Conservation (phyloP, 768 basidiomycete genomes). For the Suillus ampliporus region DNA sequence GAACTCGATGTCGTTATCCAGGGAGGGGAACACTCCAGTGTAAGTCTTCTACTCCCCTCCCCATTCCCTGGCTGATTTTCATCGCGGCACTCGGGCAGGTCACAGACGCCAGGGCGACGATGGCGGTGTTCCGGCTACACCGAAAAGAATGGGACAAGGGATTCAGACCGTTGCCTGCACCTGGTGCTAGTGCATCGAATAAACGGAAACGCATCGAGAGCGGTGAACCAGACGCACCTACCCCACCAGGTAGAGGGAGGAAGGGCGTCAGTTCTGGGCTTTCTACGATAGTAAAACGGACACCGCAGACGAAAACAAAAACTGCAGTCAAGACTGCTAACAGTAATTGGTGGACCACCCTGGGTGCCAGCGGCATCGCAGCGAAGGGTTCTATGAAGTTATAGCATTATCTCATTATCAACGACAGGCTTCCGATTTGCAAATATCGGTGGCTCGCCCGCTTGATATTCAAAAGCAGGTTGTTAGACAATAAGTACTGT, state of each 20-base stretch:
- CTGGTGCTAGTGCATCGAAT: slow-evolving; percentile 1
- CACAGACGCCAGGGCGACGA: slow-evolving; percentile 91
- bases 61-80: slow-evolving; percentile 1
- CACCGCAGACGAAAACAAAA: slow-evolving; percentile 1
- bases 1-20: slow-evolving; percentile 86
- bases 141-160: slow-evolving; percentile 83
- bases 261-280: slow-evolving; percentile 71
- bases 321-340: not conserved
- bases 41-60: slow-evolving; percentile 43
- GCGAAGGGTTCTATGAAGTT: slow-evolving; percentile 6
- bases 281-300: slow-evolving; percentile 51
- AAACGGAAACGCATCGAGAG: slow-evolving; percentile 23
- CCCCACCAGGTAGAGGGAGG: slow-evolving; percentile 57
- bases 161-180: slow-evolving; percentile 14
- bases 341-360: slow-evolving; percentile 5
- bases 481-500: not conserved
- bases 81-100: slow-evolving; percentile 54
- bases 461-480: not conserved
- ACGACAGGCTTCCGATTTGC: not conserved
- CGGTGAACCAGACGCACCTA: not conserved
- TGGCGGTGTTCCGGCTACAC: slow-evolving; percentile 89
- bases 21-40: slow-evolving; percentile 88
- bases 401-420: not conserved
- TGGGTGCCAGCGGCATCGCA: not conserved
- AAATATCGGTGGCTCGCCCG: not conserved